phyloP scores from a whole-genome alignment of 2,329 filamentous ascomycete species.

The Apiospora aurea region DNA sequence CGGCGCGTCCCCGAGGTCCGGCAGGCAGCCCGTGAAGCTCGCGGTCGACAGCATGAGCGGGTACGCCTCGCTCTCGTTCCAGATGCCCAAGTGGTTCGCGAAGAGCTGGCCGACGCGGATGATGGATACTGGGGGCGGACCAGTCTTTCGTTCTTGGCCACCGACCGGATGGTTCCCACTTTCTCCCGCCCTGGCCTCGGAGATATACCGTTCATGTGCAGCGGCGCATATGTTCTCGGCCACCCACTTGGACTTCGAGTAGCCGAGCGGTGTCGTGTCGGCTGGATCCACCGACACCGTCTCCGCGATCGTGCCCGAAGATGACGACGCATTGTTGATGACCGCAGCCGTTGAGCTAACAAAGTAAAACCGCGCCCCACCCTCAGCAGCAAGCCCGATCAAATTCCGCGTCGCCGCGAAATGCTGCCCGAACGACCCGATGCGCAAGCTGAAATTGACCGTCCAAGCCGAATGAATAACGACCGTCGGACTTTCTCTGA shows the following conservation, averaged over 20 bases:
- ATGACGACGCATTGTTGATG: slow-evolving; percentile 20
- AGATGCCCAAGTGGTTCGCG: slow-evolving; percentile 49
- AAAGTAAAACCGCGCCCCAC: slow-evolving; percentile 34
- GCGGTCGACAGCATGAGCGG: slow-evolving; percentile 54
- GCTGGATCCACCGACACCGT: slow-evolving; percentile 47
- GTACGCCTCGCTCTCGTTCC: slow-evolving; percentile 57
- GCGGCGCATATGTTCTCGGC: slow-evolving; percentile 60
- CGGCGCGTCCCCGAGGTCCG: slow-evolving; percentile 44
- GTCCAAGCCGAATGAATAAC: slow-evolving; percentile 71
- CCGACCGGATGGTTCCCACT: slow-evolving; percentile 24
- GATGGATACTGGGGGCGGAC: slow-evolving; percentile 44
- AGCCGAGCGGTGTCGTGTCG: slow-evolving; percentile 57
- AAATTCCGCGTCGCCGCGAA: slow-evolving; percentile 58
- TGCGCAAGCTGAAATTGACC: slow-evolving; percentile 67
- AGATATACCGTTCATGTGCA: slow-evolving; percentile 38
- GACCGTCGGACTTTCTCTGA: slow-evolving; percentile 52
- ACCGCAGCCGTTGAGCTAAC: slow-evolving; percentile 38
- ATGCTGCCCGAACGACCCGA: slow-evolving; percentile 61
- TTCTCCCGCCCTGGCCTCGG: neutral
- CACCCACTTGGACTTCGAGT: slow-evolving; percentile 65
- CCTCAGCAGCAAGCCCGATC: slow-evolving; percentile 48
- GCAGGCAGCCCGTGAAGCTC: slow-evolving; percentile 47
- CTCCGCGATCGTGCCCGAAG: slow-evolving; percentile 47
- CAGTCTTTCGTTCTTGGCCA: slow-evolving; percentile 27
- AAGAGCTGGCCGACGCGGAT: slow-evolving; percentile 56